Evolutionary conservation across 2,329 filamentous ascomycete species (phyloP).

Genomic region (Fusarium penzigii): DNA sequence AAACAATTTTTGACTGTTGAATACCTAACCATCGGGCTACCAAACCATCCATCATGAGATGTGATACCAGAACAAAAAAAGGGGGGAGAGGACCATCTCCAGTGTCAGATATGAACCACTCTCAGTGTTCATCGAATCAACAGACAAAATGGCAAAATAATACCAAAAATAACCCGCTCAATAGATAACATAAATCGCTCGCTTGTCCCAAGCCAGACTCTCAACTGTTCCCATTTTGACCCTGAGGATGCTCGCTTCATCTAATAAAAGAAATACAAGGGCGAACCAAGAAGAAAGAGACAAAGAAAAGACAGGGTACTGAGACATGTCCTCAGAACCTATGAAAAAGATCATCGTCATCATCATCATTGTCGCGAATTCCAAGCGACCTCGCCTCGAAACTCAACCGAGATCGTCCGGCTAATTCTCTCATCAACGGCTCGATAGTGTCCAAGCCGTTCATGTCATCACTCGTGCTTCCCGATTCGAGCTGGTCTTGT

Average conservation of each 20-base stretch:
- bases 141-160: too few species aligned
- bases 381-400: constrained; percentile 29
- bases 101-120: neutral
- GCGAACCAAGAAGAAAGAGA: neutral
- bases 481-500: constrained; percentile 26
- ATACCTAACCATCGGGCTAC: too few species aligned
- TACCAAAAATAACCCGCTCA: too few species aligned
- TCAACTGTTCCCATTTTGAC: neutral
- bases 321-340: constrained; percentile 11
- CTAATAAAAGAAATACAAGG: neutral
- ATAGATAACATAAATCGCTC: neutral
- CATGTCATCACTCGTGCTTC: constrained; percentile 30
- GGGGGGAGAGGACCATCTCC: too few species aligned
- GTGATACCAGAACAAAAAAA: too few species aligned
- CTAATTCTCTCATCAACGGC: constrained; percentile 47
- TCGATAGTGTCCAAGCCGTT: constrained; percentile 44
- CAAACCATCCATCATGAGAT: too few species aligned
- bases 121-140: neutral
- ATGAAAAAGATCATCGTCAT: constrained; percentile 19
- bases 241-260: neutral
- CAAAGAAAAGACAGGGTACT: neutral
- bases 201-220: neutral
- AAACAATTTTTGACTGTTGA: too few species aligned
- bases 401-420: constrained; percentile 31
- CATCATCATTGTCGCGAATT: constrained; percentile 18